Percentiles rank a stretch among this genome's conserved stretches.
These are phyloP conservation scores for Cutaneotrichosporon cutaneum DNA, from an alignment of 1,284 basidiomycete species.

Conservation along the genomic window DNA sequence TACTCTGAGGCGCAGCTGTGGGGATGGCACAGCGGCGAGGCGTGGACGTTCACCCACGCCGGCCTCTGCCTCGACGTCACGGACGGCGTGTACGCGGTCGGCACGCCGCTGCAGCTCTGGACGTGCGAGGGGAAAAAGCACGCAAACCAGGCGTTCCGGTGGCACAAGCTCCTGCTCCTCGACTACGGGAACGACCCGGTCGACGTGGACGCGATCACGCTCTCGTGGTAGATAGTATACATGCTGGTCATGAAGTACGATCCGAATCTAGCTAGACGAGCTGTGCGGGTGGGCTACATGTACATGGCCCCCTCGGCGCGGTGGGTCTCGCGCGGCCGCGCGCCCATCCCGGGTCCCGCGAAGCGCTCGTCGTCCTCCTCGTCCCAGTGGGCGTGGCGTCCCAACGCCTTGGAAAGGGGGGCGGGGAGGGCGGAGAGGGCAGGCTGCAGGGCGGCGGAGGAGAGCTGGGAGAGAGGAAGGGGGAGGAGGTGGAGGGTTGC, in stretches of 20 bases:
- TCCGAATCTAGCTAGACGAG: background rate
- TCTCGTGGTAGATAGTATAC: slow-evolving; percentile 1
- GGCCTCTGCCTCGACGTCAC: background rate
- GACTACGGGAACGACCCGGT: background rate
- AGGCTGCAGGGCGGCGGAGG: slow-evolving; percentile 8
- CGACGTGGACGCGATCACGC: background rate
- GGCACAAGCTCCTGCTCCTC: background rate
- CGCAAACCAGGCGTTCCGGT: background rate
- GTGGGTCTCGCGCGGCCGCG: slow-evolving; percentile 9
- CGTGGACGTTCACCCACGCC: background rate
- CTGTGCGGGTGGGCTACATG: slow-evolving; percentile 25
- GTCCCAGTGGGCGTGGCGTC: slow-evolving; percentile 26
- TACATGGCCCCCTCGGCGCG: slow-evolving; percentile 37
- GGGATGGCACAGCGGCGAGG: background rate
- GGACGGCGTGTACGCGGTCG: background rate
- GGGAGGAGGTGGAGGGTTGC: slow-evolving; percentile 33
- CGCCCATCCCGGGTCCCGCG: slow-evolving; percentile 38
- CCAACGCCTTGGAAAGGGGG: background rate
- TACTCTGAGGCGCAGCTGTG: background rate
- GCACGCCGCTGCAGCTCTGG: background rate
- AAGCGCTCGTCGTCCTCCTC: slow-evolving; percentile 46
- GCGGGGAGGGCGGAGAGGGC: slow-evolving; percentile 15
- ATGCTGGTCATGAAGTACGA: background rate
- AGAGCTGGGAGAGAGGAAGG: slow-evolving; percentile 36
- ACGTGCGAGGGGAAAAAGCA: background rate